Base-by-base conservation (phyloP, 768 basidiomycete species). In the Daedaleopsis nitida region DNA sequence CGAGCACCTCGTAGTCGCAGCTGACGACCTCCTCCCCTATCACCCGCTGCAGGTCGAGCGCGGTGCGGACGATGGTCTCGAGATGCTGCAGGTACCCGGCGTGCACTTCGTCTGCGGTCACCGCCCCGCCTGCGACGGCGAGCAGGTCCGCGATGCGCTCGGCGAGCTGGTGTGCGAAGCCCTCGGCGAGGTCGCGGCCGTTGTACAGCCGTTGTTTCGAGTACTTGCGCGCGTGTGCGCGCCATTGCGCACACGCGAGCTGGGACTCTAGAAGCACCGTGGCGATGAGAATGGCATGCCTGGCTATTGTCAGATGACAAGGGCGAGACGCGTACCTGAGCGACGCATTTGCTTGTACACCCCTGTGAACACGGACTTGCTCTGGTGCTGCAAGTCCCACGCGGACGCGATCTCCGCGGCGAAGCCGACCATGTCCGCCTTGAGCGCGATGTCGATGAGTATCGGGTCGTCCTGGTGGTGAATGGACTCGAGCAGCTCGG, bases 371-470 rank as follows among this genome's bases (percentile, higher is more conserved):
- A 59, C 60, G 5, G 65, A 52, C 51, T 57, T 45, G 60, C 58
- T 63, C 61, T 62, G 62, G 59, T 63, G 61, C 58, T 66, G 65
- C 45, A 66, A 66, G 52, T 66, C 61, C 65, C 65, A 66, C 9
- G 65, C 56, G 27, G 59, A 61, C 5, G 55, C 54, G 58, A 65
- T 62, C 59, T 65, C 62, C 9, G 59, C 67, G 1, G 62, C 64
- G 55, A 68, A 68, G 34, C 56, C 58, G 14, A 66, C 65, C 56
- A 68, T 64, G 55, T 64, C 62, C 5, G 67, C 65, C 57, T 68
- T 65, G 44, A 68, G 57, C 19, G 64, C 67, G 55, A 66, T 64
- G 54, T 66, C 62, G 43, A 66, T 52, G 39, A 63, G 57, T 49
- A 66, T 60, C n/a, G 65, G 65, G 59, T 66, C 65, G 14, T 66